phyloP scores from a whole-genome alignment of 1,139 yeast species.

The Oligophagozyma castellii region DNA sequence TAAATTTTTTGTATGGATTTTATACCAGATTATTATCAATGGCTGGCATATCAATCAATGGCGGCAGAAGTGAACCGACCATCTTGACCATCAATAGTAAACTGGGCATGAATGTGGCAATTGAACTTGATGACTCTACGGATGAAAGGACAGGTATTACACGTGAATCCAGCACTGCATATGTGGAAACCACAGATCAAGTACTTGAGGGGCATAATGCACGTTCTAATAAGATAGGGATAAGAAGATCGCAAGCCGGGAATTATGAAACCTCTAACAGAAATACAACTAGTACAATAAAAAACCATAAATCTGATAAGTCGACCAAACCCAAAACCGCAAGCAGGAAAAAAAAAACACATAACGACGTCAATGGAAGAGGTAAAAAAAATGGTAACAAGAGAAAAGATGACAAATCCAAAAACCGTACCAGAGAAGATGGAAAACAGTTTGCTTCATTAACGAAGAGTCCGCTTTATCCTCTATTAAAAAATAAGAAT shows the following conservation, averaged over 20 bases:
- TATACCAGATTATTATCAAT: constrained; percentile 15
- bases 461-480: background rate
- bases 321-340: constrained; percentile 1
- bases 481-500: background rate
- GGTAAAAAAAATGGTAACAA: constrained; percentile 3
- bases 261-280: too few species aligned
- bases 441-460: constrained; percentile 1
- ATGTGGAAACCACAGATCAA: background rate
- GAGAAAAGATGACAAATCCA: constrained; percentile 2
- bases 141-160: background rate
- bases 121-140: background rate
- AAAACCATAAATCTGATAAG: constrained; percentile 1
- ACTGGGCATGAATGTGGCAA: constrained; percentile 1
- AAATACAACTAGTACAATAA: constrained; percentile 2
- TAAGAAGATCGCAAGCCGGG: too few species aligned
- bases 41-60: constrained; percentile 16
- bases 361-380: constrained; percentile 1
- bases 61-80: constrained; percentile 10
- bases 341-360: constrained; percentile 1
- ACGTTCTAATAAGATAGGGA: too few species aligned
- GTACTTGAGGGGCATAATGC: too few species aligned
- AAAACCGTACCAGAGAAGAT: background rate
- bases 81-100: constrained; percentile 6
- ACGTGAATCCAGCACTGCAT: background rate
- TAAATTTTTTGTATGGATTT: constrained; percentile 17